Base-by-base conservation (phyloP, 2,329 filamentous ascomycete genomes). In the Trichophyton mentagrophytes region DNA sequence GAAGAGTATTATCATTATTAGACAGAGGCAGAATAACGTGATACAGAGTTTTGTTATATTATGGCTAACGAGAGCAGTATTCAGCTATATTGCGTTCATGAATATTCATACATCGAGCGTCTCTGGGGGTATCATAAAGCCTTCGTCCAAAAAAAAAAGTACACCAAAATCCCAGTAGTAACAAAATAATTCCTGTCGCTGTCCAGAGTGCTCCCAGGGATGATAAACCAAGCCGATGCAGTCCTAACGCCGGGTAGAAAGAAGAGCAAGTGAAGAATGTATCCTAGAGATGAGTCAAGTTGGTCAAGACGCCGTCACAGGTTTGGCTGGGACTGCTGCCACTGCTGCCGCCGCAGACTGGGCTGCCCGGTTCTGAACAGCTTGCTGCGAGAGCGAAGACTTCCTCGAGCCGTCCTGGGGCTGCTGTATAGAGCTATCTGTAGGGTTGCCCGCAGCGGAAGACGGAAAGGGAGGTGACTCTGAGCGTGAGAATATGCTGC, bases 401-500 rank as follows among this genome's bases (percentile, higher is more conserved):
- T 63, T 65, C 58, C 44, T 61, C 3, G 64, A 57, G 3, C 22
- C 22, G 11, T 53, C 49, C n/a, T 53, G 49, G 25, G 58, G 27
- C 20, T 60, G 51, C 25, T 64, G 59, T 56, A 47, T 27, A 20
- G 65, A 47, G 22, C 63, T 60, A 58, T 73, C 71, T 2, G 65
- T 60, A 7, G 66, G 64, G 59, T 63, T 63, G 9, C 64, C 64
- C 6, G 66, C 38, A n/a, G 67, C 60, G 3, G 72, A 67, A 13
- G 69, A 67, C 33, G 64, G n/a, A 47, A 69, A 61, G 40, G 62
- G 62, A 11, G 68, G 59, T 20, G 67, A 62, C 20, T 73, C 69
- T 3, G 72, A 64, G 30, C 69, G 67, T n/a, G 57, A 30, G 58
- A 76, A 75, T 11, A 74, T 61, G 57, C 68, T 70, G 3, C 68